Percentiles rank a stretch among this genome's conserved stretches.
Conservation (phyloP, 176 grass and related monocot species). For the Eleusine indica region DNA sequence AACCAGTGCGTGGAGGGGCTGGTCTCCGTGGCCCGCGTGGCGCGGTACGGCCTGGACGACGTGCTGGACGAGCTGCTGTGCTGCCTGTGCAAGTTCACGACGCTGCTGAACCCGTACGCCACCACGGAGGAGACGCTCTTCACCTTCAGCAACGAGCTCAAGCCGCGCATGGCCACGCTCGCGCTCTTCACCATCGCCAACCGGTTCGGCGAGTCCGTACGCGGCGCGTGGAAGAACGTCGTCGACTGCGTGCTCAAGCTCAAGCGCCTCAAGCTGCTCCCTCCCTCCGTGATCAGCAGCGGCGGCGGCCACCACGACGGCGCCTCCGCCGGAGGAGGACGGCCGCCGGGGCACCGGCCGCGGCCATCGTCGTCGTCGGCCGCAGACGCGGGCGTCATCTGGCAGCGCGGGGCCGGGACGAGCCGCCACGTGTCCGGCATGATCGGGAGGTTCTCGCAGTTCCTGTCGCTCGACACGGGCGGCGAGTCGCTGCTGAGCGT, state of each 20-base stretch:
- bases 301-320: conserved; percentile 43
- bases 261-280: conserved; percentile 81
- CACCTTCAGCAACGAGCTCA: conserved; percentile 90
- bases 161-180: conserved; percentile 81
- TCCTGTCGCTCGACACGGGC: conserved; percentile 64
- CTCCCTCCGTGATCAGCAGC: conserved; percentile 42
- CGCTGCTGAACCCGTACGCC: conserved; percentile 83
- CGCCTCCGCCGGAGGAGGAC: neutral
- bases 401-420: conserved; percentile 42
- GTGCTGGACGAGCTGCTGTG: conserved; percentile 90
- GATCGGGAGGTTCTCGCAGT: conserved; percentile 92
- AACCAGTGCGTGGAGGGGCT: conserved; percentile 82
- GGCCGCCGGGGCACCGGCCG: conserved; percentile 17
- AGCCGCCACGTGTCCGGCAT: conserved; percentile 74
- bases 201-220: conserved; percentile 75
- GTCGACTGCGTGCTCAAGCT: conserved; percentile 94
- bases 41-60: conserved; percentile 77
- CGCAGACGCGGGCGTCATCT: conserved; percentile 48
- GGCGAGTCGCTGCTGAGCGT: conserved; percentile 63
- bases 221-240: conserved; percentile 77
- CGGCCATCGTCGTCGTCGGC: neutral
- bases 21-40: conserved; percentile 72
- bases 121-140: conserved; percentile 83
- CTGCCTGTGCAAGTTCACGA: conserved; percentile 97
- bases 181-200: conserved; percentile 95